Conservation (phyloP, 805 yeast genomes). For the Brettanomyces sp. region DNA sequence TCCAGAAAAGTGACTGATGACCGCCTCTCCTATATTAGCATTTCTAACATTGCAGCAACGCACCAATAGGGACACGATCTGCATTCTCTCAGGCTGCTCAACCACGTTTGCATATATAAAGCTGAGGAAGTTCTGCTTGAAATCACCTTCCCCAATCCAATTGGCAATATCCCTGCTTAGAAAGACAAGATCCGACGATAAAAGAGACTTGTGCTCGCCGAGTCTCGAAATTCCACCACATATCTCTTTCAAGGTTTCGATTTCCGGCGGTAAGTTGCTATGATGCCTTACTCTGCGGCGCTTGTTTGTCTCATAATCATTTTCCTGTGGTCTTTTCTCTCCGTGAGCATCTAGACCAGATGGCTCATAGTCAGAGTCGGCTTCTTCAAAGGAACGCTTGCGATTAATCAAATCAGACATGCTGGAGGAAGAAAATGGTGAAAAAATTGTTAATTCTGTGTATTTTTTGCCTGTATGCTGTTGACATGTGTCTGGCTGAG, state of each 20-base stretch:
- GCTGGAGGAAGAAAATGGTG: not conserved
- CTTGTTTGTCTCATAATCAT: not conserved
- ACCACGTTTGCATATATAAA: slow-evolving; percentile 60
- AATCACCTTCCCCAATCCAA: slow-evolving; percentile 40
- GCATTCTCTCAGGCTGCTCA: slow-evolving; percentile 89
- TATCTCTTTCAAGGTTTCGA: slow-evolving; percentile 34
- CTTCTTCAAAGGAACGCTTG: not conserved
- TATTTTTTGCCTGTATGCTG: no score
- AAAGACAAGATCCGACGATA: slow-evolving; percentile 33
- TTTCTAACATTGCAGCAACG: slow-evolving; percentile 57
- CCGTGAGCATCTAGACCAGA: not conserved
- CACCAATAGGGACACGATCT: slow-evolving; percentile 59
- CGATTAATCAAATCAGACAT: slow-evolving; percentile 1
- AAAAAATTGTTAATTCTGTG: no score
- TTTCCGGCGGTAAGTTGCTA: no score
- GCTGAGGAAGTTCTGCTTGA: slow-evolving; percentile 48
- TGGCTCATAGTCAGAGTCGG: slow-evolving; percentile 1
- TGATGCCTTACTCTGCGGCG: not conserved
- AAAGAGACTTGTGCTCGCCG: slow-evolving; percentile 37
- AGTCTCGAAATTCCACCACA: slow-evolving; percentile 45
- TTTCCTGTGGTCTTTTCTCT: not conserved
- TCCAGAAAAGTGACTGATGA: slow-evolving; percentile 60
- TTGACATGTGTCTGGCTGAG: no score
- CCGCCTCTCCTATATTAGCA: slow-evolving; percentile 56
- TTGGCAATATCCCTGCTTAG: slow-evolving; percentile 47